phyloP scores from a whole-genome alignment of 306 rosid species.

The Psophocarpus tetragonolobus region DNA sequence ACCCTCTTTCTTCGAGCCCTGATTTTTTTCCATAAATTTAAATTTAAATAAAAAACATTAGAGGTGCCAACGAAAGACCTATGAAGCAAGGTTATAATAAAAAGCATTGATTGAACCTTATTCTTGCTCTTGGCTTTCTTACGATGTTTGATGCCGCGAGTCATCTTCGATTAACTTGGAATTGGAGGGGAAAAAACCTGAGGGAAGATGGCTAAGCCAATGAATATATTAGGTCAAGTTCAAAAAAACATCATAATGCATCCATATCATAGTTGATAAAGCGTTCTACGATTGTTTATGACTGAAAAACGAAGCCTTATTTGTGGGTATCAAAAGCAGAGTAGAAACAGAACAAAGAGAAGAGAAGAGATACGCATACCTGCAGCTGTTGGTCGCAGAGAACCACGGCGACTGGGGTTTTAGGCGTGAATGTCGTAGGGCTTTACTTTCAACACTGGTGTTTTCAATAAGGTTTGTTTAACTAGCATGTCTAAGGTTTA shows the following conservation, averaged over 20 bases:
- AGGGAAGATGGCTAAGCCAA: background rate
- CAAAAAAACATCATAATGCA: too few relatives aligned
- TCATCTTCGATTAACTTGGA: constrained; percentile 44
- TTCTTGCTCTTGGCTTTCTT: constrained; percentile 77
- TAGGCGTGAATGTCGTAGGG: background rate
- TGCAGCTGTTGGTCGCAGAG: background rate
- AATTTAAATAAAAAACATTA: background rate
- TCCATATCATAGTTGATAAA: background rate
- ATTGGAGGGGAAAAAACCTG: background rate
- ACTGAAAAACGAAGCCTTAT: background rate
- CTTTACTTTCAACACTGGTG: too few relatives aligned
- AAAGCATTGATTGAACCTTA: constrained; percentile 49
- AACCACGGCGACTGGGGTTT: background rate
- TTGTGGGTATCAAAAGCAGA: background rate
- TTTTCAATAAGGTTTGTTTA: too few relatives aligned
- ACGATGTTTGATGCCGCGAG: constrained; percentile 69
- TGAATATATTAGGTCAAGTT: background rate
- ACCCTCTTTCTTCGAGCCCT: constrained; percentile 61
- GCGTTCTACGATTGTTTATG: background rate
- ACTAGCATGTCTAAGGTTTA: too few relatives aligned
- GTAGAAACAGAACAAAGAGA: background rate
- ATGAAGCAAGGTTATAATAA: background rate
- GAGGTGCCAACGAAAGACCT: background rate
- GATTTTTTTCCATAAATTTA: background rate
- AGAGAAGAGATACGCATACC: background rate